Evolutionary conservation across 129 eudicot genomes (phyloP).

Genomic region (Cynara cardunculus): DNA sequence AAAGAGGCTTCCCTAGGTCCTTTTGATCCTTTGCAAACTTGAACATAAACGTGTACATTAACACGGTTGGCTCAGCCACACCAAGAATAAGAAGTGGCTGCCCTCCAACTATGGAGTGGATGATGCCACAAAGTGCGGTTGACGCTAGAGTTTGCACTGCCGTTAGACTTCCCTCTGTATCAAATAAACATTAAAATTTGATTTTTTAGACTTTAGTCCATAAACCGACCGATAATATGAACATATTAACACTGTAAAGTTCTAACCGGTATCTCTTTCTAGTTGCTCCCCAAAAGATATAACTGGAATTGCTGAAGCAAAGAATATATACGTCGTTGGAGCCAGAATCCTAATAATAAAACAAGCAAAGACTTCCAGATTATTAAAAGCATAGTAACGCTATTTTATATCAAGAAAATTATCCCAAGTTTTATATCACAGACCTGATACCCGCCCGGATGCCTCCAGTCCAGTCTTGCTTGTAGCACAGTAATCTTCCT

Average conservation of each 20-base stretch:
- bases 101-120: conserved; percentile 94
- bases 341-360: conserved; percentile 74
- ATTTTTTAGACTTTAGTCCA: background rate
- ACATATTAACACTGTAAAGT: conserved; percentile 11
- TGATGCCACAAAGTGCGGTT: conserved; percentile 86
- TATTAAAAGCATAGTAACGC: conserved; percentile 1
- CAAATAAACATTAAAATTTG: background rate
- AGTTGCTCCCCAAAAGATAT: conserved; percentile 98
- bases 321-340: conserved; percentile 97
- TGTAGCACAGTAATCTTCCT: conserved; percentile 90
- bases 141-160: conserved; percentile 99
- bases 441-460: conserved; percentile 92
- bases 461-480: conserved; percentile 96
- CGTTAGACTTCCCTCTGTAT: conserved; percentile 80
- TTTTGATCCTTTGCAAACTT: conserved; percentile 86
- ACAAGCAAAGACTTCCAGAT: background rate
- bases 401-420: background rate
- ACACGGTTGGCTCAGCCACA: conserved; percentile 97
- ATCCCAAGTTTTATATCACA: background rate
- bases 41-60: conserved; percentile 97
- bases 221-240: conserved; percentile 1
- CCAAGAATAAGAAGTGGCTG: conserved; percentile 95
- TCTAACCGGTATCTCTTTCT: conserved; percentile 82
- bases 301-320: conserved; percentile 98
- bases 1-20: conserved; percentile 78